Evolutionary conservation across 2,329 filamentous ascomycete species (phyloP).

Genomic region (Aspergillus ochraceoroseus): DNA sequence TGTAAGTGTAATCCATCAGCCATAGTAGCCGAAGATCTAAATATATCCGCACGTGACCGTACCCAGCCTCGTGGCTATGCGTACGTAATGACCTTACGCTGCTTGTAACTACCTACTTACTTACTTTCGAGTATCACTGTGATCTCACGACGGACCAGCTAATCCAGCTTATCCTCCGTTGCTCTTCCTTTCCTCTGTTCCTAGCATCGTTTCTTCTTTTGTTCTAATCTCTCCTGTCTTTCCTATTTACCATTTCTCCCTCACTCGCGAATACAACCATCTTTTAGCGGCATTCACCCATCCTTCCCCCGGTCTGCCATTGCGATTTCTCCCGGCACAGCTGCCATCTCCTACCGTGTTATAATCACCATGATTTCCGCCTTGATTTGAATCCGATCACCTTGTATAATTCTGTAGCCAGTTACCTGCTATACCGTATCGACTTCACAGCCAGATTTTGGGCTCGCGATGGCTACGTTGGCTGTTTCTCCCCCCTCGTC

Average conservation of each 20-base stretch:
- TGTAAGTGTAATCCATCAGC: too few relatives aligned
- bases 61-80: not conserved
- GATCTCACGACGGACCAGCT: not conserved
- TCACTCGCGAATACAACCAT: not conserved
- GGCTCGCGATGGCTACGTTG: conserved; percentile 37
- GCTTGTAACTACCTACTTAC: too few relatives aligned
- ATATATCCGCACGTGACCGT: too few relatives aligned
- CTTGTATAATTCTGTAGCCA: not conserved
- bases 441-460: too few relatives aligned
- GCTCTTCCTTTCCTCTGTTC: too few relatives aligned
- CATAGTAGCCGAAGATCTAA: too few relatives aligned
- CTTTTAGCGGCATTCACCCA: too few relatives aligned
- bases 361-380: not conserved
- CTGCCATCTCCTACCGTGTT: not conserved
- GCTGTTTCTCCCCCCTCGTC: conserved; percentile 39
- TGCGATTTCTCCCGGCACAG: not conserved
- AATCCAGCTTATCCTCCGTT: too few relatives aligned
- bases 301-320: too few relatives aligned
- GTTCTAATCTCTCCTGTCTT: too few relatives aligned
- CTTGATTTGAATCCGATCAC: not conserved
- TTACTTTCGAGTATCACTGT: too few relatives aligned
- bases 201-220: too few relatives aligned
- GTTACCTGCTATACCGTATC: not conserved
- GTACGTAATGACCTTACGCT: not conserved
- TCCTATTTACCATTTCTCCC: not conserved